phyloP scores from a whole-genome alignment of 2,329 filamentous ascomycete species.

The Apiospora pterosperma region DNA sequence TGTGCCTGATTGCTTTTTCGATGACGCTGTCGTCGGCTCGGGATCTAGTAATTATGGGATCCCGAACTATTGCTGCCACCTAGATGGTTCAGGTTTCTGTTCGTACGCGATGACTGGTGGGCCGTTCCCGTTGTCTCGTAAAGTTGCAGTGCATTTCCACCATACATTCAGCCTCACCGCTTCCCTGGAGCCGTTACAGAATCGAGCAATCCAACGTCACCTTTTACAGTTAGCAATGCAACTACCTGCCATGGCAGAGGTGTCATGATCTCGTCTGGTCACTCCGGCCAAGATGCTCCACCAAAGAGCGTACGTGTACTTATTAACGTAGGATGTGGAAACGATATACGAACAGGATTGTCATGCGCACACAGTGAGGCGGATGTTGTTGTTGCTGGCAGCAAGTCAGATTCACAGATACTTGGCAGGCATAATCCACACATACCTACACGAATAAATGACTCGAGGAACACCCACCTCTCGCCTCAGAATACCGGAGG shows the following conservation, averaged over 20 bases:
- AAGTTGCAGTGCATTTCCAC: background rate
- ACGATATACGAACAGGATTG: background rate
- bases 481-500: background rate
- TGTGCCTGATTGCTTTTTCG: background rate
- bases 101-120: background rate
- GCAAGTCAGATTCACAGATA: background rate
- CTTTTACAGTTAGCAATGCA: background rate
- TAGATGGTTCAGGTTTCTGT: background rate
- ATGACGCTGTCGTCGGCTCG: background rate
- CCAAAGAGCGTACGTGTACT: background rate
- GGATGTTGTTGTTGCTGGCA: background rate
- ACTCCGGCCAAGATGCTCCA: background rate
- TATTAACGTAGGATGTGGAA: no score
- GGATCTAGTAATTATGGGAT: background rate
- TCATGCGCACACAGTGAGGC: background rate
- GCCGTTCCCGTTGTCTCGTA: background rate
- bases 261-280: background rate
- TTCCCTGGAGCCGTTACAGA: background rate
- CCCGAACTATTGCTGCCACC: background rate
- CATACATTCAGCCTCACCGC: slow-evolving; percentile 1
- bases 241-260: background rate
- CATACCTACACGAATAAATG: no score
- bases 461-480: background rate
- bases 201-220: background rate
- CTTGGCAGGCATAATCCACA: background rate